Base-by-base conservation (phyloP, 305 asterid genomes). In the Fraxinus sp. region DNA sequence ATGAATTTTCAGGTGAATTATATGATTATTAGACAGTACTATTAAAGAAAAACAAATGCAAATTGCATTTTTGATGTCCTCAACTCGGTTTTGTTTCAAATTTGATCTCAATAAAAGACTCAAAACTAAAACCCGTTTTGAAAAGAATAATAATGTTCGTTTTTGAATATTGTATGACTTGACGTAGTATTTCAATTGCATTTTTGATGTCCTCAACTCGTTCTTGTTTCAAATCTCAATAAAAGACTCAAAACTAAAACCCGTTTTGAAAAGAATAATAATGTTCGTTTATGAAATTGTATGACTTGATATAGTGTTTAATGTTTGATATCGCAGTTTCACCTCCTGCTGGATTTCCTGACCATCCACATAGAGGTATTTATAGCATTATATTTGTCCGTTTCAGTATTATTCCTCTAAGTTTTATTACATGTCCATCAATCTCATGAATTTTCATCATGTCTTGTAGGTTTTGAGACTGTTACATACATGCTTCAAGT, bases 341-440 rank as follows among this genome's bases (percentile, higher is more conserved):
- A 41, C 92, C 97, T 11, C 99, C 99, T 70, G 99, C 97, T 82
- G 99, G 99, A 88, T 96, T 96, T 83, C 99, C 99, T 11, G 98
- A 96, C 55, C 99, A 96, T 89, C 99, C 99, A 10, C 99, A 96
- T 88, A 89, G 99, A 90, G 99, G 99, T 87, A 86, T 39, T 43
- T 66, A n/a, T 14, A 26, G 1, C 78, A 74, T 73, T 30, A 41
- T 13, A 39, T 36, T 36, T 6, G 68, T 62, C 59, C 37, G 24
- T 16, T 35, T 0, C 13, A 1, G 8, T 68, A 14, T 8, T 41
- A 18, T 5, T 75, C 49, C 7, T 26, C 18, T 32, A 4, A 79
- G n/a, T 35, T 9, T 52, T 13, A 14, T 32, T 16, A 22, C 66
- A 26, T 52, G 71, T 20, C 18, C 68, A 57, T 37, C 3, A 82